Evolutionary conservation across 179 eudicot genomes (phyloP), one percentile per base, ranked within the genome.

Genomic region (Carnegiea gigantea): DNA sequence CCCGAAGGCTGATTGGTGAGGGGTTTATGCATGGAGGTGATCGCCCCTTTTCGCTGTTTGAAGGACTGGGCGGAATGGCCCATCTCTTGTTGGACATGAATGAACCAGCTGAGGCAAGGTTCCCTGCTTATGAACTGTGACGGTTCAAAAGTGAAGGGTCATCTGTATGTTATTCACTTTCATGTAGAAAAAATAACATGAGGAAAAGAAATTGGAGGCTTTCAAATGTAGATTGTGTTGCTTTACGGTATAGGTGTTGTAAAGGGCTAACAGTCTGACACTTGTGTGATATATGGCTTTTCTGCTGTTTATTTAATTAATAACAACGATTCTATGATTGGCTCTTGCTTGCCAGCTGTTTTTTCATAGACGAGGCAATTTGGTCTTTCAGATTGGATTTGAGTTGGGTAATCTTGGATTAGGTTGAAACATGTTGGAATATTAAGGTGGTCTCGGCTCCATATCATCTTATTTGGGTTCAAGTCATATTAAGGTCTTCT

Each of bases 21-120:
- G 94, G 96, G 79, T 48, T 88, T 15, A 90, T 95, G 94, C 90
- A 92, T 79, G 89, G 90, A 75, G 96, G 98, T 73, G 97, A 93
- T 79, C 84, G 88, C 72, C 92, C 92, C 9, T 92, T 86, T 77
- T 93, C 97, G 12, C 77, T 95, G 81, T 93, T 95, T 80, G 97
- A 95, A 92, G 97, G 98, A 43, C 75, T 91, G 10, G 97, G 88
- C 14, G 96, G 97, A 21, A 90, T 90, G 97, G 90, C 97, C 48
- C 86, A 89, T 88, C 97, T 93, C 78, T 91, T 93, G 79, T 79
- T 95, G 30, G 98, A 95, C 84, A 87, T 95, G 96, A 77, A 80
- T 62, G 85, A 88, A 20, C 93, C 93, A 0, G 46, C 73, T 15
- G 80, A 85, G 48, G 92, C 98, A 80, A 88, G 92, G 83, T 95